Evolutionary conservation across 345 rosid genomes (phyloP), one percentile per base, ranked within the genome.

Genomic region (Noccaea bulbosa): DNA sequence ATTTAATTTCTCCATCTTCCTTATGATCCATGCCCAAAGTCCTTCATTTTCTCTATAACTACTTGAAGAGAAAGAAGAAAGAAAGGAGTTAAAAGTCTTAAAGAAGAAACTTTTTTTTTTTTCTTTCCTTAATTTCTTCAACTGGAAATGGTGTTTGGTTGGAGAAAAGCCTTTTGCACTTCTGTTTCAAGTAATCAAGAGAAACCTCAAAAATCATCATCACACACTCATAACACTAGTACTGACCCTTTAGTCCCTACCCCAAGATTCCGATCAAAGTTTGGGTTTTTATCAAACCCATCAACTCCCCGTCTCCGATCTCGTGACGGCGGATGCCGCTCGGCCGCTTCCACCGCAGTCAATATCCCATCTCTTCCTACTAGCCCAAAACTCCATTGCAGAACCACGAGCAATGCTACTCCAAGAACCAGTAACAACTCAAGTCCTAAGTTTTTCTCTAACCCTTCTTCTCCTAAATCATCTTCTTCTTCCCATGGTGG

Each of bases 381-480:
- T 50, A 90, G 87, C 71, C 96, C 97, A 30, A 86, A 75, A 69
- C 93, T 84, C 68, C 93, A 83, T 16, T 82, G 85, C 79, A 84
- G 66, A 62, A 83, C 89, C 5, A 67, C 81, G 37, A 24, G 72
- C 16, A 77, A 72, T 55, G 80, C 80, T 41, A 71, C 76, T 65
- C 80, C 80, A 7, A 65, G 71, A 20, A 67, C 67, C 2, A 78
- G 75, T 48, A 80, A 66, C 35, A 71, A 12, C 53, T 70, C 67
- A 4, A 80, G 87, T 56, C 85, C 88, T 2, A 78, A 81, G 69
- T 71, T 86, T 45, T 75, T 81, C 70, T 84, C 95, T 15, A 85
- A 82, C 74, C 90, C 89, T 54, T 84, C 96, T 8, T 87, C 97
- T 11, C 96, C 98, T 9, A 88, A 81, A 65, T 85, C 95, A 17